Percentiles rank a stretch among this genome's conserved stretches.
phyloP scores from a whole-genome alignment of 148 eudicot genomes.

The Rhododendron ferrugineum region DNA sequence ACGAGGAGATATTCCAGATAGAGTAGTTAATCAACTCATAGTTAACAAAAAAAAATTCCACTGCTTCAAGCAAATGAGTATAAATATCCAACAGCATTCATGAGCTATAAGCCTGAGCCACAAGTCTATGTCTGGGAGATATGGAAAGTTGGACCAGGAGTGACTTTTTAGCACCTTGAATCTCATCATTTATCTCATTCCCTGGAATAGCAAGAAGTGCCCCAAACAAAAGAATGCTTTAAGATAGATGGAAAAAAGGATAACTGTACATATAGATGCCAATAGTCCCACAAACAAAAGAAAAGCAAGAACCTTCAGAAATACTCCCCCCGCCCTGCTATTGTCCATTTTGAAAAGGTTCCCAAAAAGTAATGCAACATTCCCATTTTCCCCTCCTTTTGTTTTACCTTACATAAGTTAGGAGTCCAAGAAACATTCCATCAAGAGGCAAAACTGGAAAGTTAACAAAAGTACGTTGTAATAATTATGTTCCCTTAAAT shows the following conservation, averaged over 20 bases:
- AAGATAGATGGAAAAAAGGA: not conserved
- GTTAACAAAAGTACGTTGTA: no score
- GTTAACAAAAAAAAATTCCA: not conserved
- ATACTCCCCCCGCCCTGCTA: not conserved
- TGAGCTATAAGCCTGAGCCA: not conserved
- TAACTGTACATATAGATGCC: no score
- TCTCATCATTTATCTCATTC: not conserved
- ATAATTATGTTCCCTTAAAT: not conserved
- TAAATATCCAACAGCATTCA: not conserved
- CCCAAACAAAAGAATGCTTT: not conserved
- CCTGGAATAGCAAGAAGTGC: not conserved
- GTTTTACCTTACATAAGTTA: no score
- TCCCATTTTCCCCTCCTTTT: not conserved
- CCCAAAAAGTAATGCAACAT: not conserved
- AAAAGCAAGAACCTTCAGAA: not conserved
- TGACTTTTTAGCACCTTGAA: not conserved
- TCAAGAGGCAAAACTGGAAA: no score
- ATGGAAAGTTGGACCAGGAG: not conserved
- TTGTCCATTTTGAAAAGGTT: not conserved
- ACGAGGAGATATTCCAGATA: not conserved
- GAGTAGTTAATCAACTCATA: not conserved
- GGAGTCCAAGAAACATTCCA: no score
- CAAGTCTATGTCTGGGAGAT: not conserved
- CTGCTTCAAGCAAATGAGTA: not conserved
- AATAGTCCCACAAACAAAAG: not conserved